Evolutionary conservation across 495 filamentous ascomycete genomes (phyloP), one percentile per base, ranked within the genome.

Genomic region (Aspergillus incahuasiensis): DNA sequence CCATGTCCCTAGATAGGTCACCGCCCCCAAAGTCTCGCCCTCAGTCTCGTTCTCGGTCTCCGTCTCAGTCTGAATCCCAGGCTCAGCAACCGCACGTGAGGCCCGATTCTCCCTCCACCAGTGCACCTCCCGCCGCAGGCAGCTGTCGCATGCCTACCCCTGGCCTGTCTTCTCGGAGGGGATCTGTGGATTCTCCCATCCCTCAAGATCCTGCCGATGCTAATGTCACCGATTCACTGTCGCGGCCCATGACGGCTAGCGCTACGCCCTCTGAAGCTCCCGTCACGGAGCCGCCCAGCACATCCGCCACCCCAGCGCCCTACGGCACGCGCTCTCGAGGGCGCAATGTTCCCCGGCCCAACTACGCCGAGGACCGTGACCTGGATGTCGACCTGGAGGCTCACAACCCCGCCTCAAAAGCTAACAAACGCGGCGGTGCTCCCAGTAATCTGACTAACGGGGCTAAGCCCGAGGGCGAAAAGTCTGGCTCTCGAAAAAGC

Each of bases 321-420:
- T 97, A 99, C 69, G 94, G 94, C 57, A 99, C 95, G 59, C 89
- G 94, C 60, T 98, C 94, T 54, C 86, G 94, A 68, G 95, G 95
- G 66, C 85, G 92, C 56, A 87, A 86, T 39, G 90, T 88, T 19
- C 79, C 89, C 59, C 88, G 94, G 58, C 84, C 86, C 45, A 98
- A 98, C 69, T 98, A 98, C 71, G 95, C 94, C 28, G 94, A 98
- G 73, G 95, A 98, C 72, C 88, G 87, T 65, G 94, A 97, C 63
- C 74, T 90, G 59, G 95, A 97, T 58, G 82, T 90, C 72, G 94
- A 98, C 38, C 80, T 88, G 66, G 84, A 82, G 58, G 72, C 65
- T 61, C 74, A 66, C 35, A 62, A 68, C 61, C 72, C 58, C 55
- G 55, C 59, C 28, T 54, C 73, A 52, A 84, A 80, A 68, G 77